Conservation (phyloP, 352 stramenopile genomes). For the Elongisporangium prolatum region DNA sequence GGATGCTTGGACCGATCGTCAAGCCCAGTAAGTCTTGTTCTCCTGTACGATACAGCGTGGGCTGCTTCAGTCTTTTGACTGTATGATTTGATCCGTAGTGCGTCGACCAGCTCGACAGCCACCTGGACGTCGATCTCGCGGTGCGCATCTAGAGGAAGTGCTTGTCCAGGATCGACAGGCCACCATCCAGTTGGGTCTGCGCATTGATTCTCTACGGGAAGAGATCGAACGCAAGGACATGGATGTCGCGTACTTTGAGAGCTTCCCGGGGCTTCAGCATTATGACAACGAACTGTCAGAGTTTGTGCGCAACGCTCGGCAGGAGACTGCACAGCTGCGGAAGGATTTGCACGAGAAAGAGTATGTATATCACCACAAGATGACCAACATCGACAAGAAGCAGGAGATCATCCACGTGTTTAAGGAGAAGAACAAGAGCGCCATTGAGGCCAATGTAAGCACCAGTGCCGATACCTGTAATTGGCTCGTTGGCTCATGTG, state of each 20-base stretch:
- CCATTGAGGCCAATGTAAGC: slow-evolving; percentile 32
- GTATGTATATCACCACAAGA: slow-evolving; percentile 42
- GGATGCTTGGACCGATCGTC: slow-evolving; percentile 60
- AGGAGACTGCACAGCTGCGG: slow-evolving; percentile 29
- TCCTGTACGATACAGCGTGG: no score
- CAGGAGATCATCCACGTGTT: slow-evolving; percentile 66
- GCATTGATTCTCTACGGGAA: slow-evolving; percentile 51
- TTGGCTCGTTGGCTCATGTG: not conserved
- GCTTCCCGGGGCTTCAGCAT: slow-evolving; percentile 46
- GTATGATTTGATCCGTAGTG: slow-evolving; percentile 11
- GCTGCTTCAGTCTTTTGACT: not conserved
- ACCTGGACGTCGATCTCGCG: slow-evolving; percentile 49
- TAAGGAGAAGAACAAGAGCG: slow-evolving; percentile 52
- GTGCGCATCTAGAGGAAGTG: slow-evolving; percentile 64
- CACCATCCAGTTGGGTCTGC: slow-evolving; percentile 34
- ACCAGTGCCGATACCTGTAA: not conserved
- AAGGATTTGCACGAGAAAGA: slow-evolving; percentile 50
- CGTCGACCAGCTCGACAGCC: slow-evolving; percentile 20
- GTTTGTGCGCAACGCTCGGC: slow-evolving; percentile 34
- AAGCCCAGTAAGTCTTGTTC: slow-evolving; percentile 44
- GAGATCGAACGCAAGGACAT: slow-evolving; percentile 75
- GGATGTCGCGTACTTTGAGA: slow-evolving; percentile 77
- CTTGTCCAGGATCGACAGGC: slow-evolving; percentile 42
- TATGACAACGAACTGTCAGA: slow-evolving; percentile 40
- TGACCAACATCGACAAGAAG: slow-evolving; percentile 58